Conservation (phyloP, 495 filamentous ascomycete species). For the Glutinoglossum americanum region DNA sequence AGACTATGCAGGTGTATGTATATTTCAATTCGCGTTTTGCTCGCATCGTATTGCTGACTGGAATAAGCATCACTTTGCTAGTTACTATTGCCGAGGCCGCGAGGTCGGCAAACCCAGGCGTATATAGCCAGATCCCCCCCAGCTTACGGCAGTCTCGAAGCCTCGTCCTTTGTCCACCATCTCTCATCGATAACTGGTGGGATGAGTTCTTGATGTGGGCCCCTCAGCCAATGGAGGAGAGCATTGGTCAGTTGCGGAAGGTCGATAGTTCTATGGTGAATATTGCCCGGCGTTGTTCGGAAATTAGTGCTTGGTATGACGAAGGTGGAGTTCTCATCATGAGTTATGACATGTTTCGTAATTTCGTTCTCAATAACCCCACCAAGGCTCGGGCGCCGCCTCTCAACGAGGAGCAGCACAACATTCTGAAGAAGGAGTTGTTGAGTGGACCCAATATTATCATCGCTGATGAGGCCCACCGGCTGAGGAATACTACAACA, state of each 20-base stretch:
- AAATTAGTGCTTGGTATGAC: slow-evolving; percentile 34
- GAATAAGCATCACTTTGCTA: slow-evolving; percentile 46
- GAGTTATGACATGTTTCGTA: slow-evolving; percentile 46
- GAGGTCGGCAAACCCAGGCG: slow-evolving; percentile 28
- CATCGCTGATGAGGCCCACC: slow-evolving; percentile 77
- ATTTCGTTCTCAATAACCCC: slow-evolving; percentile 19
- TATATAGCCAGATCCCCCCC: slow-evolving; percentile 44
- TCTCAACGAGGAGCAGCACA: slow-evolving; percentile 18
- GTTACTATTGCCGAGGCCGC: slow-evolving; percentile 48
- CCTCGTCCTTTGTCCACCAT: slow-evolving; percentile 54
- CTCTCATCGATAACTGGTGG: slow-evolving; percentile 60
- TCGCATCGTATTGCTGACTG: slow-evolving; percentile 5
- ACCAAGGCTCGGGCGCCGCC: slow-evolving; percentile 2
- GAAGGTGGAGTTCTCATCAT: slow-evolving; percentile 55
- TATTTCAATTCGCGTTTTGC: background rate
- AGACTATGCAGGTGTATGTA: slow-evolving; percentile 68
- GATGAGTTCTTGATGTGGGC: slow-evolving; percentile 58
- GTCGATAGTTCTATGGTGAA: slow-evolving; percentile 17
- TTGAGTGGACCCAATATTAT: slow-evolving; percentile 44
- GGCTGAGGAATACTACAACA: slow-evolving; percentile 39
- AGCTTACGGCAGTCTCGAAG: slow-evolving; percentile 37
- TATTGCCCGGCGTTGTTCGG: slow-evolving; percentile 16
- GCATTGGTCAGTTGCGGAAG: slow-evolving; percentile 30
- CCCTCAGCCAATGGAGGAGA: slow-evolving; percentile 16
- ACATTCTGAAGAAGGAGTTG: slow-evolving; percentile 24